A percentile compares a stretch with the other conserved stretches of the same genome.
phyloP scores from a whole-genome alignment of 2,329 filamentous ascomycete genomes.

The Aspergillus persii region DNA sequence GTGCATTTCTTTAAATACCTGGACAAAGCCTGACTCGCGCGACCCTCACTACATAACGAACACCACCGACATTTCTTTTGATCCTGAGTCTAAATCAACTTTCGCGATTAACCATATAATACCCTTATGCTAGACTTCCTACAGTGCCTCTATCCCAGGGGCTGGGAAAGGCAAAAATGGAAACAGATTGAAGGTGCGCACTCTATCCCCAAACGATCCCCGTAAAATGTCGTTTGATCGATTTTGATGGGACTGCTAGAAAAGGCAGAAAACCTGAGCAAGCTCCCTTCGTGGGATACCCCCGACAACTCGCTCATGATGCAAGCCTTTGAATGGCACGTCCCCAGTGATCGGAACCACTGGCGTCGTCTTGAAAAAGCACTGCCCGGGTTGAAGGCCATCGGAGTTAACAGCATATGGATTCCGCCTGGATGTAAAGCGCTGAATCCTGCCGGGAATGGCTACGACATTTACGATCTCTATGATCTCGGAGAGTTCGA shows the following conservation, averaged over 20 bases:
- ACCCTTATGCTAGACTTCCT: conserved; percentile 10
- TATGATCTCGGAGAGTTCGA: conserved; percentile 72
- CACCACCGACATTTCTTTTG: neutral
- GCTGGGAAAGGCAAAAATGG: conserved; percentile 17
- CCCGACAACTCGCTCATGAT: conserved; percentile 54
- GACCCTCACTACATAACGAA: neutral
- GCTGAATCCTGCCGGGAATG: conserved; percentile 60
- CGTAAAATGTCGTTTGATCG: neutral
- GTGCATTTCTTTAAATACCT: neutral
- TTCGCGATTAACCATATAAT: neutral
- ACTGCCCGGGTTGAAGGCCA: conserved; percentile 54
- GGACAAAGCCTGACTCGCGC: neutral
- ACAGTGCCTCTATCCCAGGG: conserved; percentile 11
- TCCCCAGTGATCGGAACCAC: conserved; percentile 59
- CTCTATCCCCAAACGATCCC: neutral
- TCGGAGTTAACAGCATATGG: conserved; percentile 65
- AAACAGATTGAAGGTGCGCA: conserved; percentile 25
- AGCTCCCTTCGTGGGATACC: conserved; percentile 30
- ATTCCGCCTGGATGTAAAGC: conserved; percentile 71
- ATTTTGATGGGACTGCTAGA: conserved; percentile 14
- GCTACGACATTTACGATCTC: conserved; percentile 69
- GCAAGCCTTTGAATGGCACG: conserved; percentile 72
- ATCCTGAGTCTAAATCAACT: neutral
- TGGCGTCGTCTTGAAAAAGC: conserved; percentile 57
- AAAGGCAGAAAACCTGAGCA: conserved; percentile 21